phyloP scores from a whole-genome alignment of 139 green algal genomes.

The Diplosphaera chodatii region DNA sequence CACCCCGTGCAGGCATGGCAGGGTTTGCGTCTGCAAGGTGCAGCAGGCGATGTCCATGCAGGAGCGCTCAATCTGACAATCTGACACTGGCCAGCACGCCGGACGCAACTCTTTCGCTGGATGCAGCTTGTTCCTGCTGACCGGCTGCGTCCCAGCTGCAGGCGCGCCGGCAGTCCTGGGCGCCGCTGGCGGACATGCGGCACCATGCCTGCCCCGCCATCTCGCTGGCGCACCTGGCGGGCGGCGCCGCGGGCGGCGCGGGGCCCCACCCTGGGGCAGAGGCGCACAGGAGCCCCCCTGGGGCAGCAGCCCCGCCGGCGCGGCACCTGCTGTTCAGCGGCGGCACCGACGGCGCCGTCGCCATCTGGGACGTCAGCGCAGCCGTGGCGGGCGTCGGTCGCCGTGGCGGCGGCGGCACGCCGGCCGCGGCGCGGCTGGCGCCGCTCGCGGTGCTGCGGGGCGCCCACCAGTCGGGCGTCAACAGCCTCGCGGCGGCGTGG shows the following conservation, averaged over 20 bases:
- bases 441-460: conserved; percentile 4
- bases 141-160: too few relatives aligned
- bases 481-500: conserved; percentile 9
- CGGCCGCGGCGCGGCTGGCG: conserved; percentile 3
- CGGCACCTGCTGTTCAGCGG: conserved; percentile 14
- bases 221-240: not conserved
- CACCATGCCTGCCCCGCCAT: not conserved
- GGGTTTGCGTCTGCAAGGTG: too few relatives aligned
- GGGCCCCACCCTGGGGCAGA: too few relatives aligned
- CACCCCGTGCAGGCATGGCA: too few relatives aligned
- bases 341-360: conserved; percentile 19
- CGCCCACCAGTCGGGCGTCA: conserved; percentile 39
- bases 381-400: not conserved
- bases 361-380: conserved; percentile 18
- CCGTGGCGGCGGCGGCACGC: too few relatives aligned
- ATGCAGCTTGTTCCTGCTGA: too few relatives aligned
- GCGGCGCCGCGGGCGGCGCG: too few relatives aligned
- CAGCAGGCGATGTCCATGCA: too few relatives aligned
- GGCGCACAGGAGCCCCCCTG: too few relatives aligned
- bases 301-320: not conserved
- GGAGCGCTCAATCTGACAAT: too few relatives aligned
- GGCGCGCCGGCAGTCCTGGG: not conserved
- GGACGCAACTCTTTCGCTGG: too few relatives aligned
- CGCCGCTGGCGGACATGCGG: not conserved
- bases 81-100: too few relatives aligned